These are phyloP conservation scores for Eimeria maxima DNA, from an alignment of 169 alveolate species.

Conservation along the genomic window DNA sequence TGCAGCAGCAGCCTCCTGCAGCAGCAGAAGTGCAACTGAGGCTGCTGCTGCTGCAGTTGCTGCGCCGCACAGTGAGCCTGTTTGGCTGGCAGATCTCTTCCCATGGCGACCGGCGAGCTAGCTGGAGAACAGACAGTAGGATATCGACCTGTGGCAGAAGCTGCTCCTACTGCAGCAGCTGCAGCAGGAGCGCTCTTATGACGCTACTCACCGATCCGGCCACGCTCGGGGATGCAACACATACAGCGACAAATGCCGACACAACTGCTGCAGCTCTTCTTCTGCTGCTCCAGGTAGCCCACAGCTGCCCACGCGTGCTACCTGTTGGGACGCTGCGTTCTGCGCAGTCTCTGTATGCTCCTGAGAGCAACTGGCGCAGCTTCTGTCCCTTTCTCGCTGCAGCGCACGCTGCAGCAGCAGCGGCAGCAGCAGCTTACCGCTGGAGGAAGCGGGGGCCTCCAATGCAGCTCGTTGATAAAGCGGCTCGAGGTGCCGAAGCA, in stretches of 20 bases:
- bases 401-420: slow-evolving; percentile 11
- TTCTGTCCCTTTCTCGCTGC: slow-evolving; percentile 39
- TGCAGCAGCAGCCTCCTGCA: slow-evolving; percentile 69
- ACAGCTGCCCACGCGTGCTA: slow-evolving; percentile 39
- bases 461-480: neutral
- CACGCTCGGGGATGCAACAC: slow-evolving; percentile 10
- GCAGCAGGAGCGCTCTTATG: neutral
- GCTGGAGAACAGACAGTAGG: neutral
- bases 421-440: slow-evolving; percentile 16
- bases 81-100: slow-evolving; percentile 22
- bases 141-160: neutral
- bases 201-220: neutral
- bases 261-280: slow-evolving; percentile 54
- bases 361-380: slow-evolving; percentile 16
- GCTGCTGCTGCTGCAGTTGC: slow-evolving; percentile 69
- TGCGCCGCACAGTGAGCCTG: slow-evolving; percentile 31
- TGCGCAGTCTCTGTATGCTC: neutral
- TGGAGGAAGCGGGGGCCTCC: neutral
- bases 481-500: slow-evolving; percentile 17
- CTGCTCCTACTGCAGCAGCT: slow-evolving; percentile 37
- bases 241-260: slow-evolving; percentile 23
- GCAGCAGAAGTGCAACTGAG: slow-evolving; percentile 30
- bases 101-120: neutral
- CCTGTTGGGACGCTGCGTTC: slow-evolving; percentile 2
- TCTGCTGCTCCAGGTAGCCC: slow-evolving; percentile 68